Conservation (phyloP, 2,329 filamentous ascomycete species). For the Penicillium expansum region DNA sequence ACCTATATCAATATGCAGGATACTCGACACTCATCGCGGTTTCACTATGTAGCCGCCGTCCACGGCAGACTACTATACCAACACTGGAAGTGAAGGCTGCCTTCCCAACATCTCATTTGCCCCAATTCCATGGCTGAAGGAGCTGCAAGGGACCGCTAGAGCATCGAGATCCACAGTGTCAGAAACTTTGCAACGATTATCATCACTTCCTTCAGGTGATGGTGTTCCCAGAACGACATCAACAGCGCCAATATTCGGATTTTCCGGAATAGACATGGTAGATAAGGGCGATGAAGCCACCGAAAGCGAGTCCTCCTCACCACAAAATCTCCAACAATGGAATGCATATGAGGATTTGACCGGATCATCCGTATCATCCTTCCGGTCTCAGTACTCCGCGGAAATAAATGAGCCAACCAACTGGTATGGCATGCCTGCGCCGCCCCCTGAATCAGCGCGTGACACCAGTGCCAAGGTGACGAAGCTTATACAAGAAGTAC, state of each 20-base stretch:
- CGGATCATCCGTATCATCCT: background rate
- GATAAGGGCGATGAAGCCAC: background rate
- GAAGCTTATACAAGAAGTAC: background rate
- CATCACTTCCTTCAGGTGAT: background rate
- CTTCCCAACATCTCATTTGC: background rate
- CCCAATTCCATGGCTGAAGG: background rate
- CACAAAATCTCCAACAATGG: background rate
- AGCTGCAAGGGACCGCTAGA: background rate
- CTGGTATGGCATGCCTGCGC: background rate
- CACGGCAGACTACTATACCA: background rate
- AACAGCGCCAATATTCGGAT: background rate
- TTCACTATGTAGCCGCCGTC: background rate
- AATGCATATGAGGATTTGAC: background rate
- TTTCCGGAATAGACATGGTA: background rate
- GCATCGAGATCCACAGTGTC: no score
- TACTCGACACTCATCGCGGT: background rate
- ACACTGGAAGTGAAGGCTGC: background rate
- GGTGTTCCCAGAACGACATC: background rate
- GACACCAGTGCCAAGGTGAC: background rate
- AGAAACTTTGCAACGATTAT: background rate
- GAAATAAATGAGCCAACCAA: background rate
- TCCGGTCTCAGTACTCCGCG: background rate
- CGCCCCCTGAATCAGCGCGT: background rate
- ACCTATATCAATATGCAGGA: background rate
- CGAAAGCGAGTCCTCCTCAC: background rate